Percentiles rank a stretch among this genome's conserved stretches.
These are phyloP conservation scores for Verticillium klebahnii DNA, from an alignment of 2,329 filamentous ascomycete species.

Conservation along the genomic window DNA sequence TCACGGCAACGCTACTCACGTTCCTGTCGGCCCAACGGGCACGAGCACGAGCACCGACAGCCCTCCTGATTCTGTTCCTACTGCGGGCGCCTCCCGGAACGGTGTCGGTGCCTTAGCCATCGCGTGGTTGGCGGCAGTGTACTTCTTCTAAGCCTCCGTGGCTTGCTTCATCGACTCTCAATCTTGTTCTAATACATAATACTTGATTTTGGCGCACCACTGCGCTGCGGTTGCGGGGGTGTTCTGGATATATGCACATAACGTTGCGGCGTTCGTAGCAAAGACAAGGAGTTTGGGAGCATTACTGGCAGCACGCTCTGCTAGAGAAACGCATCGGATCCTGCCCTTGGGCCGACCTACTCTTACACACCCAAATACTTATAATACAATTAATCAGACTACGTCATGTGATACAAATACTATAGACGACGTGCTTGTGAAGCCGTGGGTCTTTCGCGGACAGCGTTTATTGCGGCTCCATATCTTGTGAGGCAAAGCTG, in stretches of 20 bases:
- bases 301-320: background rate
- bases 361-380: too few relatives aligned
- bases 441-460: too few relatives aligned
- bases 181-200: background rate
- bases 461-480: too few relatives aligned
- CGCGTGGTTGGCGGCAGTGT: conserved; percentile 33
- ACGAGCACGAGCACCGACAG: conserved; percentile 6
- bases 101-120: conserved; percentile 29
- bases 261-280: background rate
- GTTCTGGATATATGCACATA: background rate
- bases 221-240: background rate
- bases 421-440: too few relatives aligned
- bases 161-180: background rate
- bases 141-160: conserved; percentile 30
- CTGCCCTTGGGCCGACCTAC: background rate
- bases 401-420: too few relatives aligned
- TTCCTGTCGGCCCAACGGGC: background rate
- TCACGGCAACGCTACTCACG: background rate
- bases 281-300: background rate
- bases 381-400: too few relatives aligned
- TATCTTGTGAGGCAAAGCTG: too few relatives aligned
- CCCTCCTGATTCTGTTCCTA: conserved; percentile 14
- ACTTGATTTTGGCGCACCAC: background rate
- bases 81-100: conserved; percentile 22
- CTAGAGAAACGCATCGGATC: background rate